Conservation (phyloP, 2,329 filamentous ascomycete genomes). For the Cytospora mali region DNA sequence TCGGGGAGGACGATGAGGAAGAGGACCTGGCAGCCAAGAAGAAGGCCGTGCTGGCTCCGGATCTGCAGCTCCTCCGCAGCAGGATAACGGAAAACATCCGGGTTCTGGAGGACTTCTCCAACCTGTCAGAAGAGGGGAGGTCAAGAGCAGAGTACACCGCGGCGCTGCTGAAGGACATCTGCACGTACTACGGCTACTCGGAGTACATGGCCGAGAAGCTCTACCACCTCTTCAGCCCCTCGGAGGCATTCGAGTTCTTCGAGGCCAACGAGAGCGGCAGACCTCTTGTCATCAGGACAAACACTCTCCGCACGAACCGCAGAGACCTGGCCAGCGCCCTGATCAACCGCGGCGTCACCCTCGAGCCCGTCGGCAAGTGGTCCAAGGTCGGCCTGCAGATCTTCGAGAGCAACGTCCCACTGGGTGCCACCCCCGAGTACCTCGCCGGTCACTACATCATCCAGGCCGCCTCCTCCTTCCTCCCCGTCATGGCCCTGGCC, state of each 20-base stretch:
- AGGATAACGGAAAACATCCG: slow-evolving; percentile 93
- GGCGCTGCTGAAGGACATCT: slow-evolving; percentile 88
- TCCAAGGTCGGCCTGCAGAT: slow-evolving; percentile 96
- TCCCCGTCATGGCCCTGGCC: slow-evolving; percentile 95
- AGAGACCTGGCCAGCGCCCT: slow-evolving; percentile 86
- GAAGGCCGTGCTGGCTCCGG: slow-evolving; percentile 71
- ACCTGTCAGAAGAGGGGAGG: slow-evolving; percentile 75
- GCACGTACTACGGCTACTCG: slow-evolving; percentile 95
- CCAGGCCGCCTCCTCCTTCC: slow-evolving; percentile 93
- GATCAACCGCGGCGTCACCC: slow-evolving; percentile 93
- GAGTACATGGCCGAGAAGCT: slow-evolving; percentile 95
- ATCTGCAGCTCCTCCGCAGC: slow-evolving; percentile 84
- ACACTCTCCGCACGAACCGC: slow-evolving; percentile 79
- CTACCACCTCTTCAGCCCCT: slow-evolving; percentile 86
- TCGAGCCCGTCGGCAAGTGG: slow-evolving; percentile 98
- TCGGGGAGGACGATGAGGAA: slow-evolving; percentile 43
- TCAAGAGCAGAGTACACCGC: slow-evolving; percentile 86
- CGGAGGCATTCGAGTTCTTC: slow-evolving; percentile 97
- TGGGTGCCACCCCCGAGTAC: slow-evolving; percentile 96
- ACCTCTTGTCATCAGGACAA: slow-evolving; percentile 94
- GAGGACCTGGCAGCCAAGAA: slow-evolving; percentile 44
- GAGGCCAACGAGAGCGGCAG: slow-evolving; percentile 96
- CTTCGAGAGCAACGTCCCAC: slow-evolving; percentile 82
- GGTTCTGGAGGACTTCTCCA: slow-evolving; percentile 85
- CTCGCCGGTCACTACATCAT: slow-evolving; percentile 97